phyloP scores from a whole-genome alignment of 371 early-diverging fungal species.

The Mortierella sp. region DNA sequence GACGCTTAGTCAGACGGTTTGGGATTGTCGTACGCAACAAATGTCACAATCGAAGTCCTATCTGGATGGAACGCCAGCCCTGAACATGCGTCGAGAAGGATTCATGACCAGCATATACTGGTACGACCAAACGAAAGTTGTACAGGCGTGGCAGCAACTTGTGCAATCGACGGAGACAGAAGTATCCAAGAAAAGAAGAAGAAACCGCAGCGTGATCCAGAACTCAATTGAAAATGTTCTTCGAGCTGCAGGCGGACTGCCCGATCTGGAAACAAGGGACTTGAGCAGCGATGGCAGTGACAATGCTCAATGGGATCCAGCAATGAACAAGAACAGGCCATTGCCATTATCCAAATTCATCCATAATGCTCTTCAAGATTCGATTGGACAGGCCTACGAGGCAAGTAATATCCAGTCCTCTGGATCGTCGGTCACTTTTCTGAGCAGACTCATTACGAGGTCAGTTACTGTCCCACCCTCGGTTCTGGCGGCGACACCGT shows the following conservation, averaged over 20 bases:
- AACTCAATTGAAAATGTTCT: conserved; percentile 13
- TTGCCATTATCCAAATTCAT: conserved; percentile 9
- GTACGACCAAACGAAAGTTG: conserved; percentile 35
- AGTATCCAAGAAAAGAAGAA: conserved; percentile 6
- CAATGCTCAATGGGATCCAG: background rate
- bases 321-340: background rate
- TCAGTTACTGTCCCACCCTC: background rate
- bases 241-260: background rate
- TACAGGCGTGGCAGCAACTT: conserved; percentile 26
- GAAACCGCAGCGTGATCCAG: conserved; percentile 11
- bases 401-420: too few species aligned
- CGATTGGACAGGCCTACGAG: background rate
- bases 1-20: conserved; percentile 39
- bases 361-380: background rate
- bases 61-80: conserved; percentile 24
- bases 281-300: too few species aligned
- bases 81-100: conserved; percentile 24
- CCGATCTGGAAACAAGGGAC: background rate
- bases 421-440: too few species aligned
- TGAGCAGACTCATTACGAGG: too few species aligned
- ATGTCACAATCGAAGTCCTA: conserved; percentile 39
- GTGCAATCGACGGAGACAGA: conserved; percentile 26
- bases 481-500: background rate
- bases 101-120: conserved; percentile 29
- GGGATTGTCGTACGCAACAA: conserved; percentile 36